phyloP scores from a whole-genome alignment of 1,284 basidiomycete genomes.

The Trichosporon asahii region DNA sequence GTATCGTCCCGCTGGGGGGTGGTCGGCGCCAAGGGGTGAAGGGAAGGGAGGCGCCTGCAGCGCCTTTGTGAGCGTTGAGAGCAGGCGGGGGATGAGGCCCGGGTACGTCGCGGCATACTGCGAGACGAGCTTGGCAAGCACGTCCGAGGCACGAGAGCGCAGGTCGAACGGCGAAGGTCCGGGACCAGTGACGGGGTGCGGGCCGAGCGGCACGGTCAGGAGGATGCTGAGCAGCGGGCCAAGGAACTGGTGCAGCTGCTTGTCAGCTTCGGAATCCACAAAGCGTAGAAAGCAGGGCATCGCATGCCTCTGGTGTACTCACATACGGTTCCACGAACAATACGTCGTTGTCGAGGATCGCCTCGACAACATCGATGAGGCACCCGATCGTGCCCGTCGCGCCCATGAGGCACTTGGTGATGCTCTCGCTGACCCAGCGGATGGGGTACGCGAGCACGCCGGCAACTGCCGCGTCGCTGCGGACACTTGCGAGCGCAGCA shows the following conservation, averaged over 20 bases:
- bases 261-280: neutral
- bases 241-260: slow-evolving; percentile 87
- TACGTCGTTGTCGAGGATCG: slow-evolving; percentile 75
- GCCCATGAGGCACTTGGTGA: slow-evolving; percentile 57
- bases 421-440: slow-evolving; percentile 88
- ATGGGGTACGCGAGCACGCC: slow-evolving; percentile 93
- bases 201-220: slow-evolving; percentile 71
- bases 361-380: slow-evolving; percentile 73
- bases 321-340: slow-evolving; percentile 97
- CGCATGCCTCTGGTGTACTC: slow-evolving; percentile 46
- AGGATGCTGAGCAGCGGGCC: slow-evolving; percentile 88
- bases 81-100: slow-evolving; percentile 59
- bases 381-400: slow-evolving; percentile 69
- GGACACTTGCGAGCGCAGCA: slow-evolving; percentile 83
- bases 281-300: neutral
- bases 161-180: slow-evolving; percentile 55
- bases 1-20: slow-evolving; percentile 61
- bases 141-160: slow-evolving; percentile 71
- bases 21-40: slow-evolving; percentile 40
- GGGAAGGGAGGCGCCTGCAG: slow-evolving; percentile 54
- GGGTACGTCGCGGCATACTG: slow-evolving; percentile 56
- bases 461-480: slow-evolving; percentile 86
- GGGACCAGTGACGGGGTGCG: slow-evolving; percentile 36
- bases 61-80: slow-evolving; percentile 86
- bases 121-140: slow-evolving; percentile 67